Conservation (phyloP, 148 eudicot species). For the Rhododendron ferrugineum region DNA sequence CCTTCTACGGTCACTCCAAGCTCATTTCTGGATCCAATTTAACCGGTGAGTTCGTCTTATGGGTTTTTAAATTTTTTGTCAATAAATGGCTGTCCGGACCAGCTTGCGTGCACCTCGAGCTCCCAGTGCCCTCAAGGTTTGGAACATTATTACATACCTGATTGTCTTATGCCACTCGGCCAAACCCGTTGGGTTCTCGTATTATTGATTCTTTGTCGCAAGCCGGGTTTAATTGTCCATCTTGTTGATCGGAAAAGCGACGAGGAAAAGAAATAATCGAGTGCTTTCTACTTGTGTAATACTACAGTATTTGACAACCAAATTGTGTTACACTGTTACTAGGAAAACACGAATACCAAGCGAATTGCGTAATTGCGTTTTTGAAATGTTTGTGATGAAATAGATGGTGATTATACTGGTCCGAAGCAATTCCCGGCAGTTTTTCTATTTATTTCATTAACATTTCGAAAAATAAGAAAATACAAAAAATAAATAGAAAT, state of each 20-base stretch:
- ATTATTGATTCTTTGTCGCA: not conserved
- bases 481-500: too few relatives aligned
- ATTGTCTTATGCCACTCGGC: not conserved
- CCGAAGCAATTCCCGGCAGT: not conserved
- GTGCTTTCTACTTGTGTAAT: not conserved
- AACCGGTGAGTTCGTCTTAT: conserved; percentile 25
- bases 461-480: too few relatives aligned
- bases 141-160: too few relatives aligned
- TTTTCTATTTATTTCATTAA: not conserved
- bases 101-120: too few relatives aligned
- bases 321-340: not conserved
- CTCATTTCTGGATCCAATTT: conserved; percentile 29
- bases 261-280: not conserved
- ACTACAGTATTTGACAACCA: not conserved
- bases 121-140: too few relatives aligned
- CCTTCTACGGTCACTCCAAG: conserved; percentile 42
- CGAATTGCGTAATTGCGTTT: not conserved
- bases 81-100: too few relatives aligned
- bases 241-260: not conserved
- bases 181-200: not conserved
- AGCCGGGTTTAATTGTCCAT: not conserved
- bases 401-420: not conserved
- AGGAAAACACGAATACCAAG: not conserved
- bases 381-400: not conserved
- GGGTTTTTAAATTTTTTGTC: not conserved